Evolutionary conservation across 371 early-diverging fungal species (phyloP).

Genomic region (Actinomortierella ambigua): DNA sequence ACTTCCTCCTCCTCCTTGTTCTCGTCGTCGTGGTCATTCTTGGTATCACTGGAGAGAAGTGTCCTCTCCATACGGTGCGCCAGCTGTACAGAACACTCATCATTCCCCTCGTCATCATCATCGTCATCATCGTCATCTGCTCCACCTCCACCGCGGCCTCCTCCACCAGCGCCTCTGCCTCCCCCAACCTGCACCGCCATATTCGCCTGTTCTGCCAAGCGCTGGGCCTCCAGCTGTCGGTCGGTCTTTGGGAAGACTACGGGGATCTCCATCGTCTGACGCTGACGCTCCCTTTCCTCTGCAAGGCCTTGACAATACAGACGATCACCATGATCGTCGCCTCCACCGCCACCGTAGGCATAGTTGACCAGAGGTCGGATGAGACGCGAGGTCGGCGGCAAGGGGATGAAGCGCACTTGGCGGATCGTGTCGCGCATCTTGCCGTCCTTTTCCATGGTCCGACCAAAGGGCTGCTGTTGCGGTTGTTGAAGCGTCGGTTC

Average conservation of each 20-base stretch:
- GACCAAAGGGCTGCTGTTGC: not conserved
- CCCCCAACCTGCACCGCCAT: not conserved
- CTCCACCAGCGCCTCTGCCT: not conserved
- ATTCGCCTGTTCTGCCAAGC: not conserved
- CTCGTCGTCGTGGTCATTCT: too few species aligned
- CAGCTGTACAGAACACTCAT: not conserved
- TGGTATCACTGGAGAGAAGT: too few species aligned
- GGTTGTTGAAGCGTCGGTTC: not conserved
- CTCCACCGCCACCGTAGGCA: not conserved
- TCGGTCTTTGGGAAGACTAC: slow-evolving; percentile 8
- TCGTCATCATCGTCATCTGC: not conserved
- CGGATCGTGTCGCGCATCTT: slow-evolving; percentile 20
- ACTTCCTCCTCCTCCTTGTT: slow-evolving; percentile 3
- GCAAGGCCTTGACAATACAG: not conserved
- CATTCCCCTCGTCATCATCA: not conserved
- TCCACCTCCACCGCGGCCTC: slow-evolving; percentile 1
- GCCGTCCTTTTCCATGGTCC: slow-evolving; percentile 18
- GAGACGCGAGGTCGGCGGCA: not conserved
- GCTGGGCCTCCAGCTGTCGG: not conserved
- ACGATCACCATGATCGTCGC: not conserved
- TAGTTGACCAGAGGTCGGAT: not conserved
- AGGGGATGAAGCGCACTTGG: slow-evolving; percentile 19
- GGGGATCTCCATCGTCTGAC: slow-evolving; percentile 9
- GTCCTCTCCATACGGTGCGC: not conserved
- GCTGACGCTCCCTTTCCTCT: not conserved